A percentile compares a stretch with the other conserved stretches of the same genome.
Evolutionary conservation across 768 basidiomycete genomes (phyloP).

Genomic region (Tulasnella sp.): DNA sequence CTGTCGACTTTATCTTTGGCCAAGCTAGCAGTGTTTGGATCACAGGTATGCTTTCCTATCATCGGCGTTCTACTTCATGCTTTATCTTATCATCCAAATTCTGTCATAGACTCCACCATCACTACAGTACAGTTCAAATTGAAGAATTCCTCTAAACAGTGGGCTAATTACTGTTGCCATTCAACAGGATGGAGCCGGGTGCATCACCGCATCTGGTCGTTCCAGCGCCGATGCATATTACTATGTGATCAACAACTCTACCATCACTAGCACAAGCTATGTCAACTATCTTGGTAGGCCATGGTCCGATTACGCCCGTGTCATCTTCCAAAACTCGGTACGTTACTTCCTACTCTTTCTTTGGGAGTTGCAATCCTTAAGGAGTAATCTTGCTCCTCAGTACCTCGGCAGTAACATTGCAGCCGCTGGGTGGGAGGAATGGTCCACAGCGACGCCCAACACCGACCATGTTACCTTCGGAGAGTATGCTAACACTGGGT

Average conservation of each 20-base stretch:
- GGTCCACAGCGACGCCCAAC: conserved; percentile 22
- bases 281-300: neutral
- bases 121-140: neutral
- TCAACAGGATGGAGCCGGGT: neutral
- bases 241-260: conserved; percentile 1
- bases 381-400: conserved; percentile 17
- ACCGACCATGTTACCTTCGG: conserved; percentile 28
- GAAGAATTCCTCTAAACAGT: neutral
- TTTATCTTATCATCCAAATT: neutral
- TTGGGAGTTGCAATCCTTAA: neutral
- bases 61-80: neutral
- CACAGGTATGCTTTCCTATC: neutral
- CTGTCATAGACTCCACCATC: neutral
- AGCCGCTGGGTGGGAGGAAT: conserved; percentile 25
- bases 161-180: neutral
- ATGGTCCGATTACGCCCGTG: conserved; percentile 15
- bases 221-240: conserved; percentile 1
- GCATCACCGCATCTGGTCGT: conserved; percentile 3
- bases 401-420: conserved; percentile 1
- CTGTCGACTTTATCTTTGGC: conserved; percentile 19
- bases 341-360: conserved; percentile 20
- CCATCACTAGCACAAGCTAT: neutral
- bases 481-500: conserved; percentile 28
- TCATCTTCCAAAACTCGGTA: conserved; percentile 26
- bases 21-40: neutral